phyloP scores from a whole-genome alignment of 2,329 filamentous ascomycete species.

The Knoxdaviesia proteae region DNA sequence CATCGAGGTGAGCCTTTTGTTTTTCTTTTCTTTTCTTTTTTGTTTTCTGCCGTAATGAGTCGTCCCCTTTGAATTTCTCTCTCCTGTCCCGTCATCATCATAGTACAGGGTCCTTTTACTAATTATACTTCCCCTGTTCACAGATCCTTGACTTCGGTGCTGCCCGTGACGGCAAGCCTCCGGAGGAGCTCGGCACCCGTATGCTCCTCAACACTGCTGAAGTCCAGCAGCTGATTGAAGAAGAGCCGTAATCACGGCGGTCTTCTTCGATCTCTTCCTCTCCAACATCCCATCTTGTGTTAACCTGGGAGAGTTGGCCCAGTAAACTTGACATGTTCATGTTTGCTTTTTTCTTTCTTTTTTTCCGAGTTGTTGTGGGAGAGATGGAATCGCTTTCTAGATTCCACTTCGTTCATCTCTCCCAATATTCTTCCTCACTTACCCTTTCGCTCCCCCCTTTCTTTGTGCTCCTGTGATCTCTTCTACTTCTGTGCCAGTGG shows the following conservation, averaged over 20 bases:
- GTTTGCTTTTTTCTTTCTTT: neutral
- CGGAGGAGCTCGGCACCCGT: conserved; percentile 57
- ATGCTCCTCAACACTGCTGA: conserved; percentile 43
- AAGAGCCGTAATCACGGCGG: neutral
- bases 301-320: too few relatives aligned
- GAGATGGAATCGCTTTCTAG: too few relatives aligned
- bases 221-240: conserved; percentile 22
- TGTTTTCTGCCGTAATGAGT: neutral
- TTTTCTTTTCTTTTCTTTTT: neutral
- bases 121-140: conserved; percentile 9
- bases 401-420: too few relatives aligned
- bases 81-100: neutral
- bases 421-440: too few relatives aligned
- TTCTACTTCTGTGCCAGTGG: too few relatives aligned
- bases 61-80: neutral
- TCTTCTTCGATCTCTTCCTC: neutral
- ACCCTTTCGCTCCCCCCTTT: too few relatives aligned
- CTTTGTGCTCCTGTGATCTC: too few relatives aligned
- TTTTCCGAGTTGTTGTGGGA: neutral
- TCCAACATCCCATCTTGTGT: neutral
- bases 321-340: neutral
- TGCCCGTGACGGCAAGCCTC: conserved; percentile 64
- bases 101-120: conserved; percentile 7
- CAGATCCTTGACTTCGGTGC: conserved; percentile 96
- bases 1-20: conserved; percentile 53